Evolutionary conservation across 2,329 filamentous ascomycete species (phyloP), one percentile per base, ranked within the genome.

Genomic region (Emmonsia crescens): DNA sequence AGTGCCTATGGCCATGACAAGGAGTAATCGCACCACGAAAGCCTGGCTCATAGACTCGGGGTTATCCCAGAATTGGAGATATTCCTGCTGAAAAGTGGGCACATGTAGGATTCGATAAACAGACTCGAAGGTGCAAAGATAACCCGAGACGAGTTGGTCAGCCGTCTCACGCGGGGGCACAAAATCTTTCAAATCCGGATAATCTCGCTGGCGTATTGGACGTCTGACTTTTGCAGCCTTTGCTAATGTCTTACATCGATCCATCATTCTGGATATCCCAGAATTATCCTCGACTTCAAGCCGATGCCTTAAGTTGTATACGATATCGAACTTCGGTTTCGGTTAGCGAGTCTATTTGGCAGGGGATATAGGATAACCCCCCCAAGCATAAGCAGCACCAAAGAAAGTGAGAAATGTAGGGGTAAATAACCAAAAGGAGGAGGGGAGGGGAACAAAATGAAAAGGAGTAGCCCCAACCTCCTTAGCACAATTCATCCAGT

Each of bases 41-140:
- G 73, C 70, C 19, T 73, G 68, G 36, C 75, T 78, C 1, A 75
- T 72, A 0, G 72, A 71, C 24, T 70, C 66, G 0, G 77, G 75
- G 19, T 76, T 74, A 0, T 70, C 72, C 83, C 84, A 87, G 12
- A 82, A 69, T 0, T 76, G 74, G 27, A 82, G 78, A 65, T 85
- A 87, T 38, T 84, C 80, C 12, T 74, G 74, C 52, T 76, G 73
- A 64, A 87, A 86, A 0, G 79, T 80, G 0, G 84, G 83, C 0
- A 82, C 69, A 68, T 87, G 81, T 9, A 87, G 62, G 29, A 87
- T 76, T 2, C 85, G 78, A 64, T 82, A 78, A 19, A 82, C 79
- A 0, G 80, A 79, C 66, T 86, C 83, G 64, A 83, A 78, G 0
- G 80, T 80, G 54, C 81, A 74, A 24, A 87, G 72, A 72, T 85